Conservation (phyloP, 257 asterid species). For the Nicotiana undulata region DNA sequence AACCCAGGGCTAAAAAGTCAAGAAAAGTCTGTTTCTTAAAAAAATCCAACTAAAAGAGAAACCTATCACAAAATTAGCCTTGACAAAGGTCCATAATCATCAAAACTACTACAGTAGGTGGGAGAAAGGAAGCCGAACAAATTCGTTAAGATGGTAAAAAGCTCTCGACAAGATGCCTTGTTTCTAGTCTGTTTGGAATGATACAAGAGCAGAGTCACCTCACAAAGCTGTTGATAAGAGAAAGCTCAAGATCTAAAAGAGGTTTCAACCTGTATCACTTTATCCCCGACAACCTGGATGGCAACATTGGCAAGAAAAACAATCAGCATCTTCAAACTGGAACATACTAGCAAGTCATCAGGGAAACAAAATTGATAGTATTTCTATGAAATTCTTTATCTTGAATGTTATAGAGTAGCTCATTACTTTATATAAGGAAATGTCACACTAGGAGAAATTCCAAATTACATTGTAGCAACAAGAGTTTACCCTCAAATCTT, state of each 20-base stretch:
- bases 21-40: neutral
- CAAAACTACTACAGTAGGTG: neutral
- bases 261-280: neutral
- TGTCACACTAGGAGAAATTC: neutral
- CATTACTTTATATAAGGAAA: too few species aligned
- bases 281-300: neutral
- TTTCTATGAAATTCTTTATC: too few species aligned
- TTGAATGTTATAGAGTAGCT: too few species aligned
- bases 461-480: neutral
- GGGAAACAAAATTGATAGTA: neutral
- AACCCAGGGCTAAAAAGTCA: neutral
- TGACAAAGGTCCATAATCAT: neutral
- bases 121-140: too few species aligned
- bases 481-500: neutral
- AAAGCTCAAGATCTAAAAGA: neutral
- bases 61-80: neutral
- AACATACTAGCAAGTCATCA: neutral
- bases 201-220: neutral
- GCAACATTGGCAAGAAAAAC: neutral
- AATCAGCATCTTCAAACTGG: neutral
- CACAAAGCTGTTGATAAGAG: neutral
- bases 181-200: neutral
- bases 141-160: neutral
- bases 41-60: neutral
- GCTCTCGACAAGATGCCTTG: neutral